phyloP scores from a whole-genome alignment of 805 yeast species.

The Candida dendrica region DNA sequence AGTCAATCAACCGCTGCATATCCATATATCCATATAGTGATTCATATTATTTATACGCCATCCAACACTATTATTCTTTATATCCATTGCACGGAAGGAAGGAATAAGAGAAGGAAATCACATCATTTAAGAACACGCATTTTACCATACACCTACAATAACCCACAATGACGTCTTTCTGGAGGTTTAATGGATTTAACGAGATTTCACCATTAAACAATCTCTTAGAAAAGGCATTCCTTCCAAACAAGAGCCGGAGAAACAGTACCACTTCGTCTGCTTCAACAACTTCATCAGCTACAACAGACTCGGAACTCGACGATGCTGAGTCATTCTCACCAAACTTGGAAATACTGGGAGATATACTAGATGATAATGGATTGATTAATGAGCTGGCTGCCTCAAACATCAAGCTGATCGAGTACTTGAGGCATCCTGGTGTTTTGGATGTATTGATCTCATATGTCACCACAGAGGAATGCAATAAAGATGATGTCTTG shows the following conservation, averaged over 20 bases:
- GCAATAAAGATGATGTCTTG: slow-evolving; percentile 17
- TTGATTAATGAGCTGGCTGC: slow-evolving; percentile 65
- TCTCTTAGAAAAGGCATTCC: slow-evolving; percentile 30
- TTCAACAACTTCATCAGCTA: slow-evolving; percentile 9
- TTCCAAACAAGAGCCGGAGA: slow-evolving; percentile 21
- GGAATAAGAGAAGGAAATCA: too few relatives aligned
- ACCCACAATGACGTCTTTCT: slow-evolving; percentile 31
- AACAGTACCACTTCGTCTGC: slow-evolving; percentile 1
- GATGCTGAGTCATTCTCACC: slow-evolving; percentile 31
- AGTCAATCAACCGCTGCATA: too few relatives aligned
- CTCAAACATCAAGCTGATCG: slow-evolving; percentile 68
- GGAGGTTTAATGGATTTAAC: slow-evolving; percentile 55
- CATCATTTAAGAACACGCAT: too few relatives aligned
- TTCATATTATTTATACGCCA: too few relatives aligned
- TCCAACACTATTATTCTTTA: too few relatives aligned
- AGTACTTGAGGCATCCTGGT: slow-evolving; percentile 73
- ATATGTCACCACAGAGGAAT: slow-evolving; percentile 42
- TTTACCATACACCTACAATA: too few relatives aligned
- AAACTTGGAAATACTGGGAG: slow-evolving; percentile 39
- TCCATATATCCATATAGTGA: too few relatives aligned
- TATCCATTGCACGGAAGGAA: too few relatives aligned
- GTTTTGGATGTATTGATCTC: slow-evolving; percentile 63
- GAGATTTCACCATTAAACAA: slow-evolving; percentile 48
- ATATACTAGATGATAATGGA: slow-evolving; percentile 68
- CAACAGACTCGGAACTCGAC: slow-evolving; percentile 23